A percentile compares a stretch with the other conserved stretches of the same genome.
phyloP scores from a whole-genome alignment of 192 early-diverging fungal species.

The Coemansia sp. region DNA sequence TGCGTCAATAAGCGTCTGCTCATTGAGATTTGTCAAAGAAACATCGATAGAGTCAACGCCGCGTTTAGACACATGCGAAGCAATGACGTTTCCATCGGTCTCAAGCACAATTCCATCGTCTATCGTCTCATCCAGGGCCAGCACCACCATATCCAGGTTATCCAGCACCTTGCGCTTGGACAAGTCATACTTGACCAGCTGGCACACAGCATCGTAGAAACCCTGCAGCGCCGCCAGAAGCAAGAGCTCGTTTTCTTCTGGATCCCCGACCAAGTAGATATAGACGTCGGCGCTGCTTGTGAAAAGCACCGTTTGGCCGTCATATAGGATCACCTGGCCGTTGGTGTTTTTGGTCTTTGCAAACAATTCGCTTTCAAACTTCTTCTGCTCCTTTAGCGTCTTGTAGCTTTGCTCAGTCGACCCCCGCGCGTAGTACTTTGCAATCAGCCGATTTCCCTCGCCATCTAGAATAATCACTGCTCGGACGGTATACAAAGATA shows the following conservation, averaged over 20 bases:
- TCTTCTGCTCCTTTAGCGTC: constrained; percentile 76
- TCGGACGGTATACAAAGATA: constrained; percentile 82
- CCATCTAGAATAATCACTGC: constrained; percentile 88
- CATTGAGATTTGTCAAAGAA: constrained; percentile 59
- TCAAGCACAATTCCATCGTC: constrained; percentile 86
- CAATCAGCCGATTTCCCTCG: constrained; percentile 86
- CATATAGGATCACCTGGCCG: constrained; percentile 91
- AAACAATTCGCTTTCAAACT: constrained; percentile 89
- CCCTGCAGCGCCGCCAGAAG: constrained; percentile 72
- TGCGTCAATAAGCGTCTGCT: constrained; percentile 71
- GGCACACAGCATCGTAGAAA: constrained; percentile 81
- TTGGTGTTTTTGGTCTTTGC: constrained; percentile 80
- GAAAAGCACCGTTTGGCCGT: constrained; percentile 88
- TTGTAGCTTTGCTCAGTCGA: constrained; percentile 29
- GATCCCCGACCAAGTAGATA: constrained; percentile 85
- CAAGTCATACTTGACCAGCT: constrained; percentile 69
- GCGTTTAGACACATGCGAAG: constrained; percentile 73
- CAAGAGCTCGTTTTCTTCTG: constrained; percentile 94
- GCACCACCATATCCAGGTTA: constrained; percentile 85
- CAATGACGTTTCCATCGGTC: constrained; percentile 72
- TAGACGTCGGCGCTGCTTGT: constrained; percentile 81
- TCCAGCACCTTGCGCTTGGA: constrained; percentile 86
- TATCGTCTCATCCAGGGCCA: constrained; percentile 90
- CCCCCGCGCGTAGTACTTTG: constrained; percentile 81
- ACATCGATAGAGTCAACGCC: constrained; percentile 68